Percentiles rank a stretch among this genome's conserved stretches.
phyloP scores from a whole-genome alignment of 345 rosid genomes.

The Triadica sebifera region DNA sequence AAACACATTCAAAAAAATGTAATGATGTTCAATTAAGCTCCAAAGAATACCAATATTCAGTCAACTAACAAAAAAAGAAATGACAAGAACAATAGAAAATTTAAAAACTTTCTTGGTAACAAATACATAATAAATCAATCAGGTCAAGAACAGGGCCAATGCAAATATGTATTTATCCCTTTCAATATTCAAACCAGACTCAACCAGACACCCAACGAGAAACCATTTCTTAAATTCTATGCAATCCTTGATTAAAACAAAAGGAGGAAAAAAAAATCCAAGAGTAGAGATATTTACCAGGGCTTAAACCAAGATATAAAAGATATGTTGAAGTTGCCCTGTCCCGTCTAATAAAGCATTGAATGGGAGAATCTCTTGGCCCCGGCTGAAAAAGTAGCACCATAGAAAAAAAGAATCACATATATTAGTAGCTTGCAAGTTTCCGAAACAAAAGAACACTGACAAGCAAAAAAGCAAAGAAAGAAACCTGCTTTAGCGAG shows the following conservation, averaged over 20 bases:
- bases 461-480: not conserved
- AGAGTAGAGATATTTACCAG: constrained; percentile 47
- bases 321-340: constrained; percentile 61
- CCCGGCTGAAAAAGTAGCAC: constrained; percentile 59
- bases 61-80: not conserved
- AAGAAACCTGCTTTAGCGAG: constrained; percentile 73
- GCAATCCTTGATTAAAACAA: not conserved
- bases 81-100: not conserved
- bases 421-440: not conserved
- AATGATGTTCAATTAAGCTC: not conserved
- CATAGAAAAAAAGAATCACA: constrained; percentile 10
- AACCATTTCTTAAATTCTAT: not conserved
- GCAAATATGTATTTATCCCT: too few relatives aligned
- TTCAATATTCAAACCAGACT: not conserved
- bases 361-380: constrained; percentile 74
- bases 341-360: constrained; percentile 85
- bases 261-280: not conserved
- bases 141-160: not conserved
- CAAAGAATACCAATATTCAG: not conserved
- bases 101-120: not conserved
- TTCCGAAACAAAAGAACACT: not conserved
- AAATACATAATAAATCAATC: not conserved
- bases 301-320: constrained; percentile 76
- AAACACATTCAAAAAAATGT: not conserved
- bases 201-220: not conserved